phyloP scores from a whole-genome alignment of 2,329 filamentous ascomycete species.

The Furcasterigmium sp. region DNA sequence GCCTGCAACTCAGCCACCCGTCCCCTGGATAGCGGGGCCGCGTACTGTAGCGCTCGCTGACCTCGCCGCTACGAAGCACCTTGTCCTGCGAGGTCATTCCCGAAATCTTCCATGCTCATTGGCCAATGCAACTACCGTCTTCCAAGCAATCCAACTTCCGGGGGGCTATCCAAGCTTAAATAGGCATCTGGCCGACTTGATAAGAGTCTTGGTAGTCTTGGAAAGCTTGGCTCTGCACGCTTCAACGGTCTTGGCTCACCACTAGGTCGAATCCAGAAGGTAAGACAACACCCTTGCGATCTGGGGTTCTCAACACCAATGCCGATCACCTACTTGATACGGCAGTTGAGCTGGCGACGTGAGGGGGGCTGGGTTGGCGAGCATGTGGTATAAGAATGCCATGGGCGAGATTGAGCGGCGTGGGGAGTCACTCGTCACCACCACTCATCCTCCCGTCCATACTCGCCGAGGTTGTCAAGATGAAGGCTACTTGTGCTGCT shows the following conservation, averaged over 20 bases:
- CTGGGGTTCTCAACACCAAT: not conserved
- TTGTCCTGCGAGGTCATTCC: no score
- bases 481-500: conserved; percentile 5
- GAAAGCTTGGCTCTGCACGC: not conserved
- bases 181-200: no score
- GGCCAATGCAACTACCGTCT: no score
- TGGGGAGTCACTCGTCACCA: not conserved
- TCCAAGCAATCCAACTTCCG: no score
- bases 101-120: no score
- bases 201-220: not conserved
- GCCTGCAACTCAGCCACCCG: no score
- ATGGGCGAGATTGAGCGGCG: not conserved
- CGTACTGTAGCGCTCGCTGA: no score
- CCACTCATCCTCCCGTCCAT: not conserved
- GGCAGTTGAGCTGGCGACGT: not conserved
- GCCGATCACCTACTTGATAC: not conserved
- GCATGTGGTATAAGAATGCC: conserved; percentile 1
- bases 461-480: conserved; percentile 2
- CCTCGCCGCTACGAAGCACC: no score
- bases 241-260: not conserved
- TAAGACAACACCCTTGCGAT: not conserved
- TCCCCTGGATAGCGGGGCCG: no score
- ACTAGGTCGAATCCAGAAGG: conserved; percentile 2
- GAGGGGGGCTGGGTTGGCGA: not conserved
- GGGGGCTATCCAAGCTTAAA: no score